phyloP scores from a whole-genome alignment of 345 rosid species.

The Mangifera indica region DNA sequence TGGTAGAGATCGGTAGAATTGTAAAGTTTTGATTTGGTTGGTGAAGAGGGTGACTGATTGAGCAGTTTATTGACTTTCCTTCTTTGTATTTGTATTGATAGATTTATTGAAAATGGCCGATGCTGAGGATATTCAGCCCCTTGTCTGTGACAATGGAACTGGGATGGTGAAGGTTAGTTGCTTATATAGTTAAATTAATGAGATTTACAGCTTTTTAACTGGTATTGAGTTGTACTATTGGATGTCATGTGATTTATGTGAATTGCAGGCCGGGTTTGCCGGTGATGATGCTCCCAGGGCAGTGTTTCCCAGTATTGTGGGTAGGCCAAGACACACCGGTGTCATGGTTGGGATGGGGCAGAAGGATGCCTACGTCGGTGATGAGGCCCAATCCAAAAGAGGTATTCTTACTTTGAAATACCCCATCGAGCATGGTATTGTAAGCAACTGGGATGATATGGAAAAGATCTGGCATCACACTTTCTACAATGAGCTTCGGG shows the following conservation, averaged over 20 bases:
- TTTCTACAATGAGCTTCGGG: slow-evolving; percentile 72
- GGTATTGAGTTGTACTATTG: not conserved
- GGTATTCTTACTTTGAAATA: slow-evolving; percentile 76
- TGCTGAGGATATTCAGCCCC: slow-evolving; percentile 85
- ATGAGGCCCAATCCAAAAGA: slow-evolving; percentile 72
- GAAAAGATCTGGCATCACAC: slow-evolving; percentile 84
- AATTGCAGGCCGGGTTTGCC: slow-evolving; percentile 64
- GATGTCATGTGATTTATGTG: not conserved
- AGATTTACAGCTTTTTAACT: not conserved
- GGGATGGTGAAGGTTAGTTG: slow-evolving; percentile 71
- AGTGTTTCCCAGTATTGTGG: slow-evolving; percentile 71
- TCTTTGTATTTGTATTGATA: not conserved
- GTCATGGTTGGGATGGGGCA: slow-evolving; percentile 86
- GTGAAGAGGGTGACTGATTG: no score
- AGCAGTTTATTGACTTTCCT: not conserved
- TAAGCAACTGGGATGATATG: slow-evolving; percentile 83
- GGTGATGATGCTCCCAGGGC: slow-evolving; percentile 76
- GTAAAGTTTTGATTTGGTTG: not conserved
- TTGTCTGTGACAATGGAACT: slow-evolving; percentile 75
- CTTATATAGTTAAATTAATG: not conserved
- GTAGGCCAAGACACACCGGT: slow-evolving; percentile 72
- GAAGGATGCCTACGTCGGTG: slow-evolving; percentile 77
- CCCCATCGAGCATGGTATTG: slow-evolving; percentile 74
- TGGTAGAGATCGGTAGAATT: not conserved
- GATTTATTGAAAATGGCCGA: slow-evolving; percentile 71